Base-by-base conservation (phyloP, 1,139 yeast genomes). In the Casaregolazyma lundiana region DNA sequence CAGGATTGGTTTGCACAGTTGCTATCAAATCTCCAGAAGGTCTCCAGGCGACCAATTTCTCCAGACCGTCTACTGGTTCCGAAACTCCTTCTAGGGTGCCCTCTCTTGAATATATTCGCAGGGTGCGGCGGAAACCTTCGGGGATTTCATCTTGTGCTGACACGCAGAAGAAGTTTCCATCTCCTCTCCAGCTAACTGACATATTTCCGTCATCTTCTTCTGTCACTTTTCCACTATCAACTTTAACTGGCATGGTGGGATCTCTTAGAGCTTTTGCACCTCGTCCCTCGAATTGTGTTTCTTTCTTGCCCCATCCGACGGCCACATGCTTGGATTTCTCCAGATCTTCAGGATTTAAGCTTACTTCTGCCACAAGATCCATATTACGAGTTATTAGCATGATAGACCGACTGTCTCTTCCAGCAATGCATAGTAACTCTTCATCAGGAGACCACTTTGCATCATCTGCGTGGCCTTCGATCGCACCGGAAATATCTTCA, bases 251-350 rank as follows among this genome's bases (percentile, higher is more conserved):
- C 65, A 92, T 85, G 0, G 98, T 94, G n/a, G 98, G 98, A 65
- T 94, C 98, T 61, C 92, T 78, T 55, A 84, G 70, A 35, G 83
- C 61, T 76, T 57, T 57, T 37, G 88, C 92, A 50, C 98, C 98
- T 58, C 78, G 82, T 43, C 99, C 99, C 65, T 86, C 83, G 65
- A 94, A 94, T 66, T 94, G 99, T 0, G 99, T 94, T 65, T 92
- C 98, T 53, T 84, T 82, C 56, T 85, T 86, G 60, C 99, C 99
- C 99, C 99, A 94, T 16, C 99, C 99, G 34, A 92, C 97, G 17
- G 95, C 84, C 29, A 94, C 97, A 60, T 92, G 96, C 57, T 83
- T 84, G 2, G 90, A 81, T 46, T 80, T 76, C 35, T 78, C 69
- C 44, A 89, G 72, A 62, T 92, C 97, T 13, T 75, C 76, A 1